Percentiles rank a stretch among this genome's conserved stretches.
Conservation (phyloP, 2,329 filamentous ascomycete species). For the Cercospora zeina region DNA sequence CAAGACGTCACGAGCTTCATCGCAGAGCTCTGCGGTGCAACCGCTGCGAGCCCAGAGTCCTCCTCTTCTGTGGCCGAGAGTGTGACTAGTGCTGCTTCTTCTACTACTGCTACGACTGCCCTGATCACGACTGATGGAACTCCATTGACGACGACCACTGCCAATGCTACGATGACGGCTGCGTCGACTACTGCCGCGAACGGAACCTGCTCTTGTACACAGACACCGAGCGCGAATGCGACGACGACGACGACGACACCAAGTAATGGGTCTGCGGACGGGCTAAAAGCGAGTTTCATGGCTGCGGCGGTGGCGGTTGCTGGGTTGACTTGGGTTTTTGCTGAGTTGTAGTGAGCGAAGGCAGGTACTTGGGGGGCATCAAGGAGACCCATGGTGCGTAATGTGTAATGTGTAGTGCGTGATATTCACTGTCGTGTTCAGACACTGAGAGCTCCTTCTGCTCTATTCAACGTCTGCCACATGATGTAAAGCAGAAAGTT, state of each 20-base stretch:
- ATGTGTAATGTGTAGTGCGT: constrained; percentile 9
- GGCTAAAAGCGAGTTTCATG: constrained; percentile 17
- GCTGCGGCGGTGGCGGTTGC: constrained; percentile 25
- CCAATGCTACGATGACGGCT: neutral
- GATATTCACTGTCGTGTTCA: too few relatives aligned
- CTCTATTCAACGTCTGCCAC: too few relatives aligned
- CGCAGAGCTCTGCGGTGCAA: constrained; percentile 9
- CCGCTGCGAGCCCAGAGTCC: neutral
- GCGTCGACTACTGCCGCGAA: constrained; percentile 1
- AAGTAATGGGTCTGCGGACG: constrained; percentile 15
- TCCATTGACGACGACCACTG: neutral
- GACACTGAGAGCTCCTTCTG: too few relatives aligned
- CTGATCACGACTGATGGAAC: constrained; percentile 6
- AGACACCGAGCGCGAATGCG: neutral
- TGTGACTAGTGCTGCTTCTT: neutral
- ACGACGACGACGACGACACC: neutral
- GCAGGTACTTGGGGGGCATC: neutral
- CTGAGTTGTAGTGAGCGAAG: constrained; percentile 20
- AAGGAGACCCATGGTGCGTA: constrained; percentile 4
- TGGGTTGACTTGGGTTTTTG: constrained; percentile 28
- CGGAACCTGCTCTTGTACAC: neutral
- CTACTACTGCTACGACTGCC: neutral
- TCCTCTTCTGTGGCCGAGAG: neutral
- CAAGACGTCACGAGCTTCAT: constrained; percentile 15
- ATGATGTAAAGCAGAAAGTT: too few relatives aligned